Base-by-base conservation (phyloP, 2,329 filamentous ascomycete genomes). In the Ophiostoma pallidulum region DNA sequence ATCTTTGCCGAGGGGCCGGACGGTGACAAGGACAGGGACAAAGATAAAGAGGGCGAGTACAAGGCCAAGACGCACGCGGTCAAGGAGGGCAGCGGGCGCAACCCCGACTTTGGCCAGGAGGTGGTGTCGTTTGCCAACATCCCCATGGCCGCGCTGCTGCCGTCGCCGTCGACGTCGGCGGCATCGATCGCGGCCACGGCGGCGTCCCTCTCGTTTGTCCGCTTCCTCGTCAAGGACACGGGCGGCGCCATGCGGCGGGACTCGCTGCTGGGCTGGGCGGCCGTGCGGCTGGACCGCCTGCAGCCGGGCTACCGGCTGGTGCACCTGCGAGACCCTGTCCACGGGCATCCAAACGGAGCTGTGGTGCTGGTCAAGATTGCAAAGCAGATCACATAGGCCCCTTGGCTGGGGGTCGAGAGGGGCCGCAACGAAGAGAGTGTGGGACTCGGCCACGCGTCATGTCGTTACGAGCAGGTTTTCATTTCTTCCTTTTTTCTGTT, bases 251-350 rank as follows among this genome's bases (percentile, higher is more conserved):
- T 90, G 55, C 80, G 82, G 4, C 75, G 76, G 53, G 89, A 97
- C 59, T 77, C 84, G 50, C 65, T 95, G 48, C 83, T 88, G 10
- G 88, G 84, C 3, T 97, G 92, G 92, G 81, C 86, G 2, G 95
- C 89, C 59, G 82, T 94, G 56, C 76, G 89, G 33, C 75, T 97
- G 19, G 89, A 96, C 65, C 76, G 89, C 8, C 64, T 96, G 50
- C 78, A 79, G 51, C 68, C 75, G 29, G 91, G 92, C 1, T 85
- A 86, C 56, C 74, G 89, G 10, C 80, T 95, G 55, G 71, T 97
- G 48, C 84, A 82, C 57, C 67, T 97, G 49, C 72, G 85, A 53
- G 82, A 94, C 60, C 41, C 48, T 2, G 69, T 72, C 22, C 74
- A 80, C 52, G 87, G 87, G 1, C 68, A 72, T 26, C 64, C 78